Conservation (phyloP, 2,329 filamentous ascomycete species). For the Alternaria ethzedia region DNA sequence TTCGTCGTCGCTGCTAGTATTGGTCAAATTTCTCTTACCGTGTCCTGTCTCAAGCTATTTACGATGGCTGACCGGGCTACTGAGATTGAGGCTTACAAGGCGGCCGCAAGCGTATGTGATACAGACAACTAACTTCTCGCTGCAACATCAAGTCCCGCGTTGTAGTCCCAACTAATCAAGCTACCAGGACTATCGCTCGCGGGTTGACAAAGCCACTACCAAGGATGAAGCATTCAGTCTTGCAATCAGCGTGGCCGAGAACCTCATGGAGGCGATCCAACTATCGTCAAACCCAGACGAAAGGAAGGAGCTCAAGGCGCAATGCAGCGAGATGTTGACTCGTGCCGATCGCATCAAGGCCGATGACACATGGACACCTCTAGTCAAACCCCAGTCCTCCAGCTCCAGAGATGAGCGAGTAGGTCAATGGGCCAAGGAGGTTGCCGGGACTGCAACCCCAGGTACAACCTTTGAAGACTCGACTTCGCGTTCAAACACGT, state of each 20-base stretch:
- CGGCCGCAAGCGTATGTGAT: slow-evolving; percentile 44
- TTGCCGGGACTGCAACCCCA: slow-evolving; percentile 16
- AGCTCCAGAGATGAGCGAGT: slow-evolving; percentile 22
- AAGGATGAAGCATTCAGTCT: slow-evolving; percentile 72
- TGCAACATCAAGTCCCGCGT: not conserved
- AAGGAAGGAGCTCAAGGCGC: slow-evolving; percentile 69
- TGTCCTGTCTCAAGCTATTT: slow-evolving; percentile 1
- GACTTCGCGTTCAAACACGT: slow-evolving; percentile 9
- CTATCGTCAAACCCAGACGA: slow-evolving; percentile 67
- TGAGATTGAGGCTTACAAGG: slow-evolving; percentile 39
- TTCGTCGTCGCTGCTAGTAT: not conserved
- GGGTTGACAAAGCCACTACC: slow-evolving; percentile 58
- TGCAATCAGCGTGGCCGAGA: slow-evolving; percentile 78
- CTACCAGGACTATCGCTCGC: slow-evolving; percentile 42
- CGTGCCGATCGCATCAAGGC: slow-evolving; percentile 78
- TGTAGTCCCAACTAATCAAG: slow-evolving; percentile 23
- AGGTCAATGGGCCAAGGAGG: slow-evolving; percentile 29
- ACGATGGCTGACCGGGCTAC: slow-evolving; percentile 36
- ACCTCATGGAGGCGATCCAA: slow-evolving; percentile 78
- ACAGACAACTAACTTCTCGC: slow-evolving; percentile 18
- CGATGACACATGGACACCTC: slow-evolving; percentile 31
- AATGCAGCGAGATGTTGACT: slow-evolving; percentile 72
- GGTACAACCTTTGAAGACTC: not conserved
- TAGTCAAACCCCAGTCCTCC: slow-evolving; percentile 7
- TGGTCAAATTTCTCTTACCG: not conserved